Evolutionary conservation across 441 rosid species (phyloP).

Genomic region (Arabidopsis hybrid): DNA sequence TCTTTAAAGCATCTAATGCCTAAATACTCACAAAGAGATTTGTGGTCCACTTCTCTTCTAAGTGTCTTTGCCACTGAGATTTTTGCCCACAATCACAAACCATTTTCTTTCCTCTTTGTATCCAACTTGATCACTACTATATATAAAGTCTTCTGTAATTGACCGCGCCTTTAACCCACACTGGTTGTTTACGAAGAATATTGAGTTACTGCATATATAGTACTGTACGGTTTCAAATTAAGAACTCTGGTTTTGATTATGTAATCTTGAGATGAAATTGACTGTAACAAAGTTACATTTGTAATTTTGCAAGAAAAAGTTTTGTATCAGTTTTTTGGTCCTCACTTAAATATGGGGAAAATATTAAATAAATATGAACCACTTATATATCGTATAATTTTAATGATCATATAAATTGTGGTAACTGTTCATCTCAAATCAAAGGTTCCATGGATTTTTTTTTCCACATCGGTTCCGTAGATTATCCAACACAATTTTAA

Average conservation of each 20-base stretch:
- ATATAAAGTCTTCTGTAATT: constrained; percentile 38
- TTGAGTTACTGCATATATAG: neutral
- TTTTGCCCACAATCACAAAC: constrained; percentile 43
- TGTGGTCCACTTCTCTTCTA: constrained; percentile 66
- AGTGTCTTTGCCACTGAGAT: constrained; percentile 59
- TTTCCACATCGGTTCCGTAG: too few species aligned
- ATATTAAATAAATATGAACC: too few species aligned
- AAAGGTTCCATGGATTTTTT: neutral
- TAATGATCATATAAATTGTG: neutral
- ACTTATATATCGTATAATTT: neutral
- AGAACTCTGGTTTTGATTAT: neutral
- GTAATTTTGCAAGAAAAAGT: too few species aligned
- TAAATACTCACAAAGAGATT: constrained; percentile 45
- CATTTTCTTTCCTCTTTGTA: constrained; percentile 31
- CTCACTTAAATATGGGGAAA: too few species aligned
- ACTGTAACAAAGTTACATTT: too few species aligned
- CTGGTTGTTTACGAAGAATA: constrained; percentile 16
- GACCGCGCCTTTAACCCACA: constrained; percentile 30
- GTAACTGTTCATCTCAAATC: neutral
- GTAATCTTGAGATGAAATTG: too few species aligned
- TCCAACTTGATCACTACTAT: constrained; percentile 34
- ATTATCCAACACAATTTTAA: too few species aligned
- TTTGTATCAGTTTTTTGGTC: too few species aligned
- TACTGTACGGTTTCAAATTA: constrained; percentile 6
- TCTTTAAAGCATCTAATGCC: constrained; percentile 77